Conservation (phyloP, 306 rosid genomes). For the Trifolium pratense region DNA sequence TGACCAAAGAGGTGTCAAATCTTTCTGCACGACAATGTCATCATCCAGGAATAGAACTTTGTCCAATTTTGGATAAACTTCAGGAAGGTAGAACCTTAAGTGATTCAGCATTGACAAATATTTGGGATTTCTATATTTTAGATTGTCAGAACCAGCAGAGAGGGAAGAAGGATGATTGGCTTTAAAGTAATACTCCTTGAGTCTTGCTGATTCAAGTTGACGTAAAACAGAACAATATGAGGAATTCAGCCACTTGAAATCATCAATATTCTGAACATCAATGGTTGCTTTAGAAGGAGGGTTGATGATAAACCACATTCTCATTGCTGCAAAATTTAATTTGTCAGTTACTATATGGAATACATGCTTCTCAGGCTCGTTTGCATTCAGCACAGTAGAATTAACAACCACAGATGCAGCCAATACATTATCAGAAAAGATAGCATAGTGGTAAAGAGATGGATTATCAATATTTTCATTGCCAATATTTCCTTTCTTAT, state of each 20-base stretch:
- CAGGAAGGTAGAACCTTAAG: conserved; percentile 93
- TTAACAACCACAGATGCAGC: conserved; percentile 97
- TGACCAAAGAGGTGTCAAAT: conserved; percentile 90
- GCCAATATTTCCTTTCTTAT: conserved; percentile 56
- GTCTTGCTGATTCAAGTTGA: conserved; percentile 90
- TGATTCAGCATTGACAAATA: conserved; percentile 95
- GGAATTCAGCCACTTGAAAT: conserved; percentile 96
- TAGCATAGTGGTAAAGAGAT: conserved; percentile 89
- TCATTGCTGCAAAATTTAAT: conserved; percentile 87
- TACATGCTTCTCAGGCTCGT: conserved; percentile 88
- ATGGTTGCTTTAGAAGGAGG: conserved; percentile 75
- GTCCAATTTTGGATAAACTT: conserved; percentile 90
- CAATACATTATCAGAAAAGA: conserved; percentile 91
- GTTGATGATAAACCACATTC: conserved; percentile 91
- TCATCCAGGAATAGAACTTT: conserved; percentile 93
- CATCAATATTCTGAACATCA: conserved; percentile 87
- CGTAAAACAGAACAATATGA: conserved; percentile 95
- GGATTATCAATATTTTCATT: conserved; percentile 75
- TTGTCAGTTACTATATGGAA: conserved; percentile 95
- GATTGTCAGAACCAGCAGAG: conserved; percentile 80
- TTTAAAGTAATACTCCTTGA: conserved; percentile 94
- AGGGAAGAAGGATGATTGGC: conserved; percentile 90
- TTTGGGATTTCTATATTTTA: conserved; percentile 93
- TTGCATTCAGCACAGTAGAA: conserved; percentile 81
- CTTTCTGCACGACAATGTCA: conserved; percentile 96